Conservation (phyloP, 2,329 filamentous ascomycete species). For the Colletotrichum sp. region DNA sequence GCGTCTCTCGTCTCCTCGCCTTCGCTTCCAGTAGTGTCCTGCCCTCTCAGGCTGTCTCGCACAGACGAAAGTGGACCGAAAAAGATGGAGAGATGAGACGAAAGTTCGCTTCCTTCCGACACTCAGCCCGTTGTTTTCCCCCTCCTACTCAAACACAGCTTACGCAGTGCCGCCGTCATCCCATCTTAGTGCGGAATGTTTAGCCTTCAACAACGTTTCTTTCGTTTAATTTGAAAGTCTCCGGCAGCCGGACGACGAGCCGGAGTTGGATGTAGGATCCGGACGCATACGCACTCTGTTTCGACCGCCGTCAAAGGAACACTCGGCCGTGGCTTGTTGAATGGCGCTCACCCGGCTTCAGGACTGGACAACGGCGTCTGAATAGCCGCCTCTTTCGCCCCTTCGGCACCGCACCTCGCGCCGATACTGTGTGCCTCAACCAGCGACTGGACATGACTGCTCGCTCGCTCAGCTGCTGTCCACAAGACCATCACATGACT, state of each 20-base stretch:
- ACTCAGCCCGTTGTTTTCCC: not conserved
- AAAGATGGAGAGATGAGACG: not conserved
- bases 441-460: not conserved
- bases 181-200: not conserved
- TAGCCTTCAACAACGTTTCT: not conserved
- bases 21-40: not conserved
- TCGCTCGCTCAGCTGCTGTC: not conserved
- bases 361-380: conserved; percentile 5
- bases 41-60: not conserved
- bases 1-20: not conserved
- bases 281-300: not conserved
- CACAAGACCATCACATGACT: not conserved
- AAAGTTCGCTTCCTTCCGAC: conserved; percentile 12
- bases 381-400: conserved; percentile 6
- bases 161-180: not conserved
- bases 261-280: not conserved
- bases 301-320: not conserved
- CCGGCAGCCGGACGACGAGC: not conserved
- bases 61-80: not conserved
- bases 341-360: not conserved
- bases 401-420: not conserved
- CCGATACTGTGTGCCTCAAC: not conserved
- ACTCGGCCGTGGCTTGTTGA: not conserved
- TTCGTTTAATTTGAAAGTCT: not conserved
- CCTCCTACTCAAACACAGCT: conserved; percentile 9